Evolutionary conservation across 2,329 filamentous ascomycete genomes (phyloP), one percentile per base, ranked within the genome.

Genomic region (Microdochium trichocladiopsis): DNA sequence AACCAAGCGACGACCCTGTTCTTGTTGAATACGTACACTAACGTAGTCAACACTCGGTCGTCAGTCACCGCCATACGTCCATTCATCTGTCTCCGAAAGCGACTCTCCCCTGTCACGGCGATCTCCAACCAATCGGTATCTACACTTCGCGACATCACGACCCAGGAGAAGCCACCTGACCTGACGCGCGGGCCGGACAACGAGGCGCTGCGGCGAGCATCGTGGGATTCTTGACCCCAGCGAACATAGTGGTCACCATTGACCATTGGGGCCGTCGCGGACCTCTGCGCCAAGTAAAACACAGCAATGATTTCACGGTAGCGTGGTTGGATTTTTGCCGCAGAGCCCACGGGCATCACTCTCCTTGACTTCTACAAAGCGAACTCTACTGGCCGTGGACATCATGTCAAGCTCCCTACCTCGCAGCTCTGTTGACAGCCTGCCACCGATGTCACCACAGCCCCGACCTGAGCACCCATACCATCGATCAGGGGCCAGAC

Each of bases 401-500:
- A 45, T 22, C 14, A 45, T 18, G 12, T 23, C 41, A 12, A 23
- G 9, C 18, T 18, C 41, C 6, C 3, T 3, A 21, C 16, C 41
- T 45, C 79, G 82, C 62, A 84, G 83, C 71, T 87, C 84, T 57
- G 76, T 83, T 62, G 84, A 87, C 68, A 86, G 81, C 63, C 69
- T 87, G 59, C 74, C 80, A 14, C 75, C 81, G 25, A 69, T 76
- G 43, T 75, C 79, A 16, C 75, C 78, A 25, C 73, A 74, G 12
- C 70, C 74, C 25, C 72, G 78, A 41, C 69, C 73, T 54, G 82
- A 86, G 56, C 78, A 75, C 70, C 80, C 66, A 69, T 87, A 77
- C 69, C 82, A 77, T 68, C 82, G 73, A 83, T 85, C 53, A 65
- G 63, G 65, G 14, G 75, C 80, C 48, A 78, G 92, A 65, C 81